Evolutionary conservation across 2,329 filamentous ascomycete genomes (phyloP), one percentile per base, ranked within the genome.

Genomic region (Colletotrichum sp.): DNA sequence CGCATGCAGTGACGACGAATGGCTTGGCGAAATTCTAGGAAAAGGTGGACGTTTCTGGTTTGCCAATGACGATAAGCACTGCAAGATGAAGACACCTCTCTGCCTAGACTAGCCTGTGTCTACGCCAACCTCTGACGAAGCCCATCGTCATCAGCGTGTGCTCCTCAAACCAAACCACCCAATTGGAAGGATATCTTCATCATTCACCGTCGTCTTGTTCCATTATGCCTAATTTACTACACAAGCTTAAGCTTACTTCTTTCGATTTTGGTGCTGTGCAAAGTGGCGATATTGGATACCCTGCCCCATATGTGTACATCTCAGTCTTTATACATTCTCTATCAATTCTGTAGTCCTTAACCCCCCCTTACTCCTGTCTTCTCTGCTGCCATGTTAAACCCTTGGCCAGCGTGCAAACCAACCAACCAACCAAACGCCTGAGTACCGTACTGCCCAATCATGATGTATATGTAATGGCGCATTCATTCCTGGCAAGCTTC

Each of bases 251-350:
- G 30, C 32, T 36, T n/a, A 24, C 12, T 24, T 21, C 32, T 26
- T n/a, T 59, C 49, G 36, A 32, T 4, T 44, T 55, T 24, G 18
- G 13, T 59, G 18, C 26, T 28, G 26, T 18, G 13, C 8, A 32
- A 30, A 34, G 16, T 62, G 12, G 49, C 59, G 59, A 62, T 62
- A n/a, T 32, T 62, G 18, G 18, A 18, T 60, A n/a, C 24, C 67
- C n/a, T 8, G 21, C 30, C 62, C 10, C 67, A 68, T 39, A 55
- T 67, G 24, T 70, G 32, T 75, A 26, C 34, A 71, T 68, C 52
- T 59, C 60, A 76, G 36, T 78, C 68, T 78, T 76, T 67, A 52
- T 71, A 64, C 75, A 75, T 76, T 76, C 52, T 76, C 71, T 76
- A 76, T 76, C 72, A 30, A 39, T 57, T 65, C 64, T 70, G 63